These are phyloP conservation scores for Penstemon davidsonii DNA, from an alignment of 257 asterid species.

Conservation along the genomic window DNA sequence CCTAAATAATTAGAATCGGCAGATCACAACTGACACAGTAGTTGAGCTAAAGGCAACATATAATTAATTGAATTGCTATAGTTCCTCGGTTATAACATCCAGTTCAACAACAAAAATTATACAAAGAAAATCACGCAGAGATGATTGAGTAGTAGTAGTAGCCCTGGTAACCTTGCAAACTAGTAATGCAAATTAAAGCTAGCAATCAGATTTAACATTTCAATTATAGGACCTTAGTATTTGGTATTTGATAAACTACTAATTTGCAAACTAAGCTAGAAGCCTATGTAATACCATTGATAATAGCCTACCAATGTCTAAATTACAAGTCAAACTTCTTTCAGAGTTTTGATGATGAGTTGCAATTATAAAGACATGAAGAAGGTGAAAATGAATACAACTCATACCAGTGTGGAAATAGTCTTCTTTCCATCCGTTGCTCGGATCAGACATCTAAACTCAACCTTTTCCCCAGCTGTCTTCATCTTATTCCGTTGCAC, in stretches of 20 bases:
- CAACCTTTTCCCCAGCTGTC: slow-evolving; percentile 63
- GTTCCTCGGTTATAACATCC: no score
- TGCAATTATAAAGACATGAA: slow-evolving; percentile 3
- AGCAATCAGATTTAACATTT: slow-evolving; percentile 4
- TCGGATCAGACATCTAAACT: slow-evolving; percentile 73
- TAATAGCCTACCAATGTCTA: slow-evolving; percentile 2
- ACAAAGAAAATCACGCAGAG: no score
- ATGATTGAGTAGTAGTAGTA: background rate
- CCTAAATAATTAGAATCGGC: no score
- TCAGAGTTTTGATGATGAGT: slow-evolving; percentile 14
- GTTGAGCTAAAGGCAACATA: no score
- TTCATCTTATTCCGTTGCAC: slow-evolving; percentile 63
- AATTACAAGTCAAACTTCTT: slow-evolving; percentile 17
- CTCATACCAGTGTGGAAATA: slow-evolving; percentile 63
- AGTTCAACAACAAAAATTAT: no score
- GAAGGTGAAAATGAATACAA: background rate
- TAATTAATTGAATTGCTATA: no score
- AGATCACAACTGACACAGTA: no score
- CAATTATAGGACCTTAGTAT: background rate
- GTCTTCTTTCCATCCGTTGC: slow-evolving; percentile 86
- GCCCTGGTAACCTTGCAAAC: background rate
- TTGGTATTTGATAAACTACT: background rate
- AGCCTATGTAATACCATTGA: background rate
- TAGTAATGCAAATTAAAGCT: background rate
- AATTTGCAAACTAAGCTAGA: slow-evolving; percentile 1